Conservation (phyloP, 2,329 filamentous ascomycete genomes). For the Scedosporium dehoogii region DNA sequence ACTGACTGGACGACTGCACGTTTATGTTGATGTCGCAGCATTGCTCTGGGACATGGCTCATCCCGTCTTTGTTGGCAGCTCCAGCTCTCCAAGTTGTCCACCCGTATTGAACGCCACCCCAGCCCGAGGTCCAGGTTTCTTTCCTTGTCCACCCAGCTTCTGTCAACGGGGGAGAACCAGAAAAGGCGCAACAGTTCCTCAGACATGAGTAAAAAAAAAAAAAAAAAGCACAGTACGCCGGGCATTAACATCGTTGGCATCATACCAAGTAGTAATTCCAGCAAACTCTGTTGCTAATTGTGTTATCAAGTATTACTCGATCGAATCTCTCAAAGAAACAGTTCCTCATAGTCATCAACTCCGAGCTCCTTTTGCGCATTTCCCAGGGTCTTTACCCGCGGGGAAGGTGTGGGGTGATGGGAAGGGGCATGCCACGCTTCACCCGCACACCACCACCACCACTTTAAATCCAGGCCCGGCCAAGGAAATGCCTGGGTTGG, state of each 20-base stretch:
- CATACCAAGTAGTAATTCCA: neutral
- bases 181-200: neutral
- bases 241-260: neutral
- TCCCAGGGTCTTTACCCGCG: neutral
- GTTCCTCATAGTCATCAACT: neutral
- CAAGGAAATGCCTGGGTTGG: neutral
- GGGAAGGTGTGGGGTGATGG: slow-evolving; percentile 1
- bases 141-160: neutral
- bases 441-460: neutral
- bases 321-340: slow-evolving; percentile 5
- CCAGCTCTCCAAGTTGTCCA: neutral
- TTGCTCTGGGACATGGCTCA: neutral
- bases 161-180: neutral
- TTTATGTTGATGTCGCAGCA: neutral
- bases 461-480: neutral
- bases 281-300: neutral
- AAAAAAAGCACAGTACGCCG: neutral
- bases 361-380: too few species aligned
- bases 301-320: slow-evolving; percentile 6
- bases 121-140: neutral
- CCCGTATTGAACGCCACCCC: neutral
- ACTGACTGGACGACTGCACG: neutral
- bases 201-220: neutral
- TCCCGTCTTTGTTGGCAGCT: neutral
- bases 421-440: neutral